Percentiles rank a stretch among this genome's conserved stretches.
These are phyloP conservation scores for Rehmannia glutinosa DNA, from an alignment of 257 asterid genomes.

Conservation along the genomic window DNA sequence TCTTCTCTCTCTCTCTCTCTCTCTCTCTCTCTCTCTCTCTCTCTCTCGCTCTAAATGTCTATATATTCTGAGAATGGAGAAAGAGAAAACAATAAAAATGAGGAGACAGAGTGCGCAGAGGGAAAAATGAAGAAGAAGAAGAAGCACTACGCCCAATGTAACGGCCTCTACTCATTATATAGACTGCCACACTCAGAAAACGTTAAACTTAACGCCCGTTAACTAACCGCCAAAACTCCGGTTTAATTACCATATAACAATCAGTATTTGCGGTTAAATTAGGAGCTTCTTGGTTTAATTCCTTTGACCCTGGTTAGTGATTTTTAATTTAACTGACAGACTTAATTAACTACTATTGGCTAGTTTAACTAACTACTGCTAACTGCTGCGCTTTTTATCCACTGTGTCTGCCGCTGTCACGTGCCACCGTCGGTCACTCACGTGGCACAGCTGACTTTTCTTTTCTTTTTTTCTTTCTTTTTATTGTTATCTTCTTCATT, in stretches of 20 bases:
- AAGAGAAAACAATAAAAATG: constrained; percentile 6
- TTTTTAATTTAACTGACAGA: not conserved
- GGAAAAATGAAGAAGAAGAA: constrained; percentile 22
- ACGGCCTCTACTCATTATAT: constrained; percentile 65
- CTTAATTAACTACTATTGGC: constrained; percentile 20
- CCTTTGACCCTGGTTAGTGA: constrained; percentile 26
- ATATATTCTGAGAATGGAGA: not conserved
- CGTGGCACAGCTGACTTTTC: constrained; percentile 33
- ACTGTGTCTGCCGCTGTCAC: constrained; percentile 41
- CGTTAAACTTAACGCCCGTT: constrained; percentile 59
- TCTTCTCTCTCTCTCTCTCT: not conserved
- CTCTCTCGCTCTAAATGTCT: constrained; percentile 1
- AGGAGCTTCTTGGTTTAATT: too few relatives aligned
- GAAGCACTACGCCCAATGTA: constrained; percentile 49
- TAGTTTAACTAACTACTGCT: constrained; percentile 39
- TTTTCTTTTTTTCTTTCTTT: not conserved
- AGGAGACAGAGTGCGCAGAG: constrained; percentile 3
- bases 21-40: not conserved
- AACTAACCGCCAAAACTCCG: constrained; percentile 30
- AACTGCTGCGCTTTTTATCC: constrained; percentile 36
- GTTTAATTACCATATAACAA: constrained; percentile 15
- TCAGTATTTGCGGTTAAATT: not conserved
- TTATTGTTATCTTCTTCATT: not conserved
- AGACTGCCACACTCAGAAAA: constrained; percentile 32
- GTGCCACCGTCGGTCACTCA: constrained; percentile 47